Evolutionary conservation across 2,329 filamentous ascomycete genomes (phyloP).

Genomic region (Sclerotinia sclerotiorum): DNA sequence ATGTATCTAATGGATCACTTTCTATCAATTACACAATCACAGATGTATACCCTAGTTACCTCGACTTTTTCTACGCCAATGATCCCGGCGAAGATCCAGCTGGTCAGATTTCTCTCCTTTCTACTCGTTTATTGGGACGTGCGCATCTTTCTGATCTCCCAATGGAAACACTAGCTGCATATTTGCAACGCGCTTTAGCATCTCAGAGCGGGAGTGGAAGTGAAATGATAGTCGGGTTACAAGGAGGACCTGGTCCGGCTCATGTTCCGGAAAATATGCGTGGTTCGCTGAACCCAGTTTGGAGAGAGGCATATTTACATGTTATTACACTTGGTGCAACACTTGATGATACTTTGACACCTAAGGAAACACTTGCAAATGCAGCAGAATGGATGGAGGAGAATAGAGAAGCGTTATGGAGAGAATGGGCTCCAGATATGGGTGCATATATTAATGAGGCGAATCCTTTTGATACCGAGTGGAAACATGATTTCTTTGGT

Average conservation of each 20-base stretch:
- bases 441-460: slow-evolving; percentile 48
- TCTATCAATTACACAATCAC: too few relatives aligned
- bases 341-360: neutral
- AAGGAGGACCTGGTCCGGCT: neutral
- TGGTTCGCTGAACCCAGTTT: slow-evolving; percentile 40
- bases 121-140: neutral
- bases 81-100: neutral
- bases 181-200: slow-evolving; percentile 7
- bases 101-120: neutral
- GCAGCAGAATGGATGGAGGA: neutral
- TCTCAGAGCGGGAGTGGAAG: neutral
- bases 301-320: slow-evolving; percentile 40
- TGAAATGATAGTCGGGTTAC: neutral
- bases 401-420: slow-evolving; percentile 35
- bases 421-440: slow-evolving; percentile 42
- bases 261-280: slow-evolving; percentile 48
- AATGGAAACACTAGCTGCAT: neutral
- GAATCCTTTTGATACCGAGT: slow-evolving; percentile 38
- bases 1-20: too few relatives aligned
- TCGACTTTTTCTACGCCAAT: neutral
- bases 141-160: slow-evolving; percentile 14
- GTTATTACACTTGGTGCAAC: neutral
- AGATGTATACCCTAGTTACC: neutral
- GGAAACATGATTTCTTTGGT: slow-evolving; percentile 42
- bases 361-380: neutral